Evolutionary conservation across 192 early-diverging fungal genomes (phyloP).

Genomic region (Coemansia sp.): DNA sequence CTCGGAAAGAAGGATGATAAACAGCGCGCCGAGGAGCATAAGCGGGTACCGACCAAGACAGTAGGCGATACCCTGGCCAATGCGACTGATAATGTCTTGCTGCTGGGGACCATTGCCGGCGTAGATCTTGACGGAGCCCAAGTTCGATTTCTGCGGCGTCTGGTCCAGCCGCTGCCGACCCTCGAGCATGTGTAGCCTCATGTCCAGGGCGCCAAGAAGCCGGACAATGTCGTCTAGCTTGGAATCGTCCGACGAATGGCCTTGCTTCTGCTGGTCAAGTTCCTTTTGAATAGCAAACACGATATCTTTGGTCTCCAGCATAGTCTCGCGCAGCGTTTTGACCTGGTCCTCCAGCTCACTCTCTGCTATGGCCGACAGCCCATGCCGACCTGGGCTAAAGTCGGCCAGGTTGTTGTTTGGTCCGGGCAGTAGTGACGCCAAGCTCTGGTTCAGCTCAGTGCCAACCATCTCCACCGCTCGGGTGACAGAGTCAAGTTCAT

Average conservation of each 20-base stretch:
- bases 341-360: slow-evolving; percentile 39
- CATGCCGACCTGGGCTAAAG: neutral
- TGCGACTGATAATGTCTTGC: slow-evolving; percentile 27
- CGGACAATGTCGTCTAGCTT: slow-evolving; percentile 42
- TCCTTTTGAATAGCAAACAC: slow-evolving; percentile 37
- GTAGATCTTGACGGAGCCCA: slow-evolving; percentile 40
- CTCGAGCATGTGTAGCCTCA: slow-evolving; percentile 50
- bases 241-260: slow-evolving; percentile 16
- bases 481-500: neutral
- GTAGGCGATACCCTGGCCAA: slow-evolving; percentile 24
- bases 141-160: slow-evolving; percentile 18
- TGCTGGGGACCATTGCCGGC: slow-evolving; percentile 3
- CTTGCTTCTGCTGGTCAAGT: slow-evolving; percentile 28
- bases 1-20: slow-evolving; percentile 40
- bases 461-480: slow-evolving; percentile 13
- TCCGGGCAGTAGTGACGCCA: neutral
- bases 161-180: slow-evolving; percentile 29
- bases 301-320: slow-evolving; percentile 46
- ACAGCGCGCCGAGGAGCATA: slow-evolving; percentile 40
- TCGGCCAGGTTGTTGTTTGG: neutral
- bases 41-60: slow-evolving; percentile 42
- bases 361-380: neutral
- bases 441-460: slow-evolving; percentile 16
- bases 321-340: slow-evolving; percentile 40
- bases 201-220: slow-evolving; percentile 44